A percentile compares a stretch with the other conserved stretches of the same genome.
These are phyloP conservation scores for Glonium stellatum DNA, from an alignment of 495 filamentous ascomycete species.

Conservation along the genomic window DNA sequence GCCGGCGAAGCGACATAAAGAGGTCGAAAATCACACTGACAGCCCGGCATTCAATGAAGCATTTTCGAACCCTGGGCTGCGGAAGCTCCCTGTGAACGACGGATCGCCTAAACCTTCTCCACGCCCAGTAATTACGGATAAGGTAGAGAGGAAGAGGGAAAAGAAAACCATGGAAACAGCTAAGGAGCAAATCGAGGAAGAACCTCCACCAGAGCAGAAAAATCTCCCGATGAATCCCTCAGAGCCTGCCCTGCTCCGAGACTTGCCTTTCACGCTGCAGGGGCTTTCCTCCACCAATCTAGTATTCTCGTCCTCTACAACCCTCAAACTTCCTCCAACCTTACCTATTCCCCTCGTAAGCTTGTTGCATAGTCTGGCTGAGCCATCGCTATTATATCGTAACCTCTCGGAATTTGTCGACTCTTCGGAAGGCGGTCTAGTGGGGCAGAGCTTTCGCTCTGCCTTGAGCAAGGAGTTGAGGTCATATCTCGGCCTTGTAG, in stretches of 20 bases:
- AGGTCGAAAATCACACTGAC: conserved; percentile 30
- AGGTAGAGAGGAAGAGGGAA: conserved; percentile 60
- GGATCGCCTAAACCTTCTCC: conserved; percentile 19
- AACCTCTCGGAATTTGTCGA: conserved; percentile 74
- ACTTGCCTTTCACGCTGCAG: conserved; percentile 90
- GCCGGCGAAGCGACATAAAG: not conserved
- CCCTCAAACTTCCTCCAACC: conserved; percentile 64
- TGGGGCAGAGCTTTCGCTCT: conserved; percentile 90
- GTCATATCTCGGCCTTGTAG: conserved; percentile 87
- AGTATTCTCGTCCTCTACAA: conserved; percentile 58
- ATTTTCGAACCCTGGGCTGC: conserved; percentile 49
- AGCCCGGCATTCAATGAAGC: conserved; percentile 45
- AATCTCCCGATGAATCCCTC: conserved; percentile 21
- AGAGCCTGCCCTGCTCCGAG: conserved; percentile 75
- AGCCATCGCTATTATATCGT: conserved; percentile 85
- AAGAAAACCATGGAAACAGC: conserved; percentile 56
- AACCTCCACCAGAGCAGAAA: conserved; percentile 5
- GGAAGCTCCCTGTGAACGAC: conserved; percentile 36
- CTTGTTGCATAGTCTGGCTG: conserved; percentile 80
- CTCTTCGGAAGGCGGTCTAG: conserved; percentile 58
- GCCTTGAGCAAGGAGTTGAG: conserved; percentile 78
- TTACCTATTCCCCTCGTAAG: conserved; percentile 81
- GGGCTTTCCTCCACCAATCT: conserved; percentile 83
- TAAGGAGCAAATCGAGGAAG: conserved; percentile 42
- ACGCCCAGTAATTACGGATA: conserved; percentile 9